Evolutionary conservation across 495 filamentous ascomycete species (phyloP).

Genomic region (Neurospora cerealis): DNA sequence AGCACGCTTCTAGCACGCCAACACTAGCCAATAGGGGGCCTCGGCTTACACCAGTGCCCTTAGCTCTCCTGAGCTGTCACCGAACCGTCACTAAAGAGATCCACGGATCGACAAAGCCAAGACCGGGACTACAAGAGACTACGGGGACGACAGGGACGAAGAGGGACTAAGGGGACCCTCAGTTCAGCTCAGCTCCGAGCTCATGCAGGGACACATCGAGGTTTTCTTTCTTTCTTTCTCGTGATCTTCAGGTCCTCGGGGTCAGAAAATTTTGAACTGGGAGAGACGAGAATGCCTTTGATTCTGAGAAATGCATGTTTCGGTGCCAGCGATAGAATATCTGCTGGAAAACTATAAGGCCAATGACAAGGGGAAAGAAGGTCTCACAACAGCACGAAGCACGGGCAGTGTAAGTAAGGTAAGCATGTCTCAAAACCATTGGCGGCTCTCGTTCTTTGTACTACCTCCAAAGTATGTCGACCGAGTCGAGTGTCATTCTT

Average conservation of each 20-base stretch:
- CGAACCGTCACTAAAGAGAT: background rate
- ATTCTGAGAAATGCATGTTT: background rate
- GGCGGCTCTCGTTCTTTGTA: background rate
- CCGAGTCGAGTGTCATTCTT: background rate
- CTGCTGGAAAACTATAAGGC: background rate
- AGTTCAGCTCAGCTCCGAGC: background rate
- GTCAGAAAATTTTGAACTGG: background rate
- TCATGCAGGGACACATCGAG: background rate
- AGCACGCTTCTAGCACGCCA: background rate
- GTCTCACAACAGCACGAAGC: background rate
- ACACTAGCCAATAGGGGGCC: background rate
- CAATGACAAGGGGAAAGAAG: background rate
- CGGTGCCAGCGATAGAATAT: background rate
- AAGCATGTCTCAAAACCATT: background rate
- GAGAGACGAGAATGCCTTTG: background rate
- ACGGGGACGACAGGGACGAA: background rate
- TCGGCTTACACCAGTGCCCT: background rate
- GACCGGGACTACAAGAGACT: background rate
- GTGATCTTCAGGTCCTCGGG: background rate
- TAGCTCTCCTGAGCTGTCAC: background rate
- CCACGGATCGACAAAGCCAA: background rate
- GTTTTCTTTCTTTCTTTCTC: background rate
- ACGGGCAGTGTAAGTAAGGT: background rate
- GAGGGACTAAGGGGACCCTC: background rate
- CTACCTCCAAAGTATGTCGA: background rate